phyloP scores from a whole-genome alignment of 1,139 yeast species.

The Williopsis jadinii region DNA sequence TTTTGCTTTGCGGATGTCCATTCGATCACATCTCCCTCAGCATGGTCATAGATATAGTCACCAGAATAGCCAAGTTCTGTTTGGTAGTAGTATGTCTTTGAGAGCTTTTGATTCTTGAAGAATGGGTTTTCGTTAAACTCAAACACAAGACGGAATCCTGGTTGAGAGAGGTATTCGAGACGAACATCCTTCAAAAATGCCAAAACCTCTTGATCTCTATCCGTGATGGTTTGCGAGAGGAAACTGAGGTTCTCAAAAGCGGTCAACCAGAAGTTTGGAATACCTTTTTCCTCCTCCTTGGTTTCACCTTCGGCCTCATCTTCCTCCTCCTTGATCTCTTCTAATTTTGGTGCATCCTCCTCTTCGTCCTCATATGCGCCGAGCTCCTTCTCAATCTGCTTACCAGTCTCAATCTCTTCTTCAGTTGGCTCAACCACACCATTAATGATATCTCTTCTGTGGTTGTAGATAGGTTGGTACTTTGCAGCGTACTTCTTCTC shows the following conservation, averaged over 20 bases:
- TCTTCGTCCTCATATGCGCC: slow-evolving; percentile 33
- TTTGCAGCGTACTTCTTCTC: slow-evolving; percentile 73
- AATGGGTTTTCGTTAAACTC: slow-evolving; percentile 74
- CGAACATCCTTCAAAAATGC: slow-evolving; percentile 62
- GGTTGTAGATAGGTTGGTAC: slow-evolving; percentile 71
- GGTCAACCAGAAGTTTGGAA: slow-evolving; percentile 96
- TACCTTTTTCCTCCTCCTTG: slow-evolving; percentile 53
- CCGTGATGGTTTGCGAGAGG: slow-evolving; percentile 80
- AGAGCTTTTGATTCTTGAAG: slow-evolving; percentile 63
- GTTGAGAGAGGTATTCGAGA: slow-evolving; percentile 70
- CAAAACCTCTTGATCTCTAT: slow-evolving; percentile 84
- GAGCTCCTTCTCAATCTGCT: slow-evolving; percentile 45
- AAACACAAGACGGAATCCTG: slow-evolving; percentile 86
- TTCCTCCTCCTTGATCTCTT: slow-evolving; percentile 30
- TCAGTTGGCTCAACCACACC: slow-evolving; percentile 75
- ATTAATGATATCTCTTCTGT: slow-evolving; percentile 63
- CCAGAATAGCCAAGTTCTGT: slow-evolving; percentile 93
- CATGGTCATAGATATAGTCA: slow-evolving; percentile 94
- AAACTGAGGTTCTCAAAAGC: slow-evolving; percentile 84
- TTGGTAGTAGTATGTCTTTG: slow-evolving; percentile 89
- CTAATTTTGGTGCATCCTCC: slow-evolving; percentile 38
- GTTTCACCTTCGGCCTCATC: slow-evolving; percentile 39
- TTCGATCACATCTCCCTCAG: slow-evolving; percentile 81
- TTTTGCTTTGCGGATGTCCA: slow-evolving; percentile 81
- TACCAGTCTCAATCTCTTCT: slow-evolving; percentile 75